Conservation (phyloP, 1,284 basidiomycete species). For the Microbotryum lychnidis-dioicae region DNA sequence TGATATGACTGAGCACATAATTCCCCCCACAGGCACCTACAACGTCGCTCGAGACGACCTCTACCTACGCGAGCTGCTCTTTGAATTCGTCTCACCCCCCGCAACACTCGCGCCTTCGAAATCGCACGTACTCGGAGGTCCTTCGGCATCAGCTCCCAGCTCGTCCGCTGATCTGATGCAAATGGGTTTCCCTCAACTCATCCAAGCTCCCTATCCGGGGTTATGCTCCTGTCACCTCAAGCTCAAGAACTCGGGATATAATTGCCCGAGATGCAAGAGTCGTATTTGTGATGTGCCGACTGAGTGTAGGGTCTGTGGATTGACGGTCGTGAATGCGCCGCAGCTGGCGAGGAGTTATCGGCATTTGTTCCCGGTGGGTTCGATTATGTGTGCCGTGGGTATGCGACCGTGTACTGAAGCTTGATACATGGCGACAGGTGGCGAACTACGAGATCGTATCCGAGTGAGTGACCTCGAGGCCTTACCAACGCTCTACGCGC, state of each 20-base stretch:
- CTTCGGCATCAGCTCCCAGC: slow-evolving; percentile 11
- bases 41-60: slow-evolving; percentile 95
- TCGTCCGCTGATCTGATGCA: slow-evolving; percentile 70
- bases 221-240: slow-evolving; percentile 91
- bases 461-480: slow-evolving; percentile 41
- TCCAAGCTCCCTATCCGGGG: slow-evolving; percentile 72
- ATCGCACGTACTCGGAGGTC: slow-evolving; percentile 18
- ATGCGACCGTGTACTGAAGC: neutral
- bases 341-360: slow-evolving; percentile 93
- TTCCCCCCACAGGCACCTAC: slow-evolving; percentile 58
- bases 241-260: slow-evolving; percentile 79
- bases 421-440: slow-evolving; percentile 10
- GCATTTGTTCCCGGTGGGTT: slow-evolving; percentile 79
- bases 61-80: slow-evolving; percentile 88
- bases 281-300: slow-evolving; percentile 97
- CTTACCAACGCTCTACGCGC: slow-evolving; percentile 34
- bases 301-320: slow-evolving; percentile 91
- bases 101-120: slow-evolving; percentile 46
- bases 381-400: too few relatives aligned
- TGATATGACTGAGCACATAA: slow-evolving; percentile 14
- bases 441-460: slow-evolving; percentile 30
- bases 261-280: slow-evolving; percentile 84
- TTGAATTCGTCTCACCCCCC: slow-evolving; percentile 91
- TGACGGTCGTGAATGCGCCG: slow-evolving; percentile 96
- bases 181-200: slow-evolving; percentile 93